Evolutionary conservation across 495 filamentous ascomycete genomes (phyloP).

Genomic region (Penicillium argentinense): DNA sequence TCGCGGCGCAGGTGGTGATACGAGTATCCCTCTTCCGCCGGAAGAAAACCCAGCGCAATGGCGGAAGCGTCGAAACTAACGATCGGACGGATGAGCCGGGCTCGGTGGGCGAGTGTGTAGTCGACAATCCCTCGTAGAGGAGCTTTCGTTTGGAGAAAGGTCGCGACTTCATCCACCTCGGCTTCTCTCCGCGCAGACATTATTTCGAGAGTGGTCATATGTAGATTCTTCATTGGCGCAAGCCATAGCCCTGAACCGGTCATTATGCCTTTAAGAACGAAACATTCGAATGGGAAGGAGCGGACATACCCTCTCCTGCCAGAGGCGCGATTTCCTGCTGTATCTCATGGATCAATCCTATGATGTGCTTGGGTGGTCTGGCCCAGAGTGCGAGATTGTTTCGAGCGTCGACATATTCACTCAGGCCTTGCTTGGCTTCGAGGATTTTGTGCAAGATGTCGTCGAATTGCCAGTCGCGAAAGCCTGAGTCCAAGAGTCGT

Average conservation of each 20-base stretch:
- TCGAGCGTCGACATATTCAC: slow-evolving; percentile 63
- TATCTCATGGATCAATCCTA: slow-evolving; percentile 62
- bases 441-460: slow-evolving; percentile 66
- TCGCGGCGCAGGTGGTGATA: slow-evolving; percentile 90
- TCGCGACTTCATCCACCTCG: slow-evolving; percentile 61
- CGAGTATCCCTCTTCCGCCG: slow-evolving; percentile 69
- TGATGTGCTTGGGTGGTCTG: slow-evolving; percentile 69
- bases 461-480: slow-evolving; percentile 71
- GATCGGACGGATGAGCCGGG: slow-evolving; percentile 76
- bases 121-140: slow-evolving; percentile 55
- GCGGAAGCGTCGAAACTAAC: slow-evolving; percentile 83
- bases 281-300: no score
- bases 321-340: slow-evolving; percentile 62
- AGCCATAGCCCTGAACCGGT: slow-evolving; percentile 84
- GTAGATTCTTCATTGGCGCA: slow-evolving; percentile 72
- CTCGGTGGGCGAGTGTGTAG: slow-evolving; percentile 60
- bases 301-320: slow-evolving; percentile 65
- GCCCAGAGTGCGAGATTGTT: slow-evolving; percentile 88
- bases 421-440: slow-evolving; percentile 34
- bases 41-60: slow-evolving; percentile 81
- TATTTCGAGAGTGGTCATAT: slow-evolving; percentile 85
- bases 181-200: slow-evolving; percentile 63
- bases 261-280: no score
- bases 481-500: slow-evolving; percentile 67
- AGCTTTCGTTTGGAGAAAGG: slow-evolving; percentile 47